Base-by-base conservation (phyloP, 768 basidiomycete species). In the Termitomyces sp. region DNA sequence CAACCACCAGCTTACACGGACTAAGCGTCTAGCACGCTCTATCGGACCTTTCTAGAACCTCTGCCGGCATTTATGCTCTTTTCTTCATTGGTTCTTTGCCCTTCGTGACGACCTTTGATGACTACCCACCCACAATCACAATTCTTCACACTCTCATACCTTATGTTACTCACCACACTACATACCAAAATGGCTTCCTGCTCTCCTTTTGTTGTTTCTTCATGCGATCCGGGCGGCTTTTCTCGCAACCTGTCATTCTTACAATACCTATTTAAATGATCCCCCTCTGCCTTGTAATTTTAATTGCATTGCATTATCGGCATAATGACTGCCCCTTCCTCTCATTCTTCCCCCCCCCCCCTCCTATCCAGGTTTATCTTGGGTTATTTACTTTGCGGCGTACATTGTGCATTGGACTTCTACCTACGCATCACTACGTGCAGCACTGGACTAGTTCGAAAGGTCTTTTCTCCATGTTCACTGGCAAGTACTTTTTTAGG, bases 1-100 rank as follows among this genome's bases (percentile, higher is more conserved):
- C 63, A 46, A 55, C 67, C 67, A 7, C 67, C 67, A 28, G 63
- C 65, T n/a, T 68, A 68, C 42, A 55, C 57, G n/a, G 54, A 61
- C 46, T 54, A 57, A 49, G 32, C 22, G 32, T 49, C 11, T 8
- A 38, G 12, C 18, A 55, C 18, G 28, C 40, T 40, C 11, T 4
- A 18, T n/a, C 4, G 55, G 7, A 44, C 28, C 11, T 40, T 33
- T 40, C 28, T 44, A 44, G 40, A 55, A 33, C n/a, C n/a, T 33
- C 40, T 32, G 1, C 5, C 40, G 9, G 51, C 52, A 48, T 58
- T n/a, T 58, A 42, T 57, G 48, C 54, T 46, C 13, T 28, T 40
- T 39, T 46, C 44, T 46, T 40, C 38, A 24, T 51, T n/a, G 35
- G 28, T 40, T 46, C 28, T 44, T 35, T 24, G 24, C 9, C 38